Evolutionary conservation across 129 eudicot genomes (phyloP), one percentile per base, ranked within the genome.

Genomic region (Flaveria brownii): DNA sequence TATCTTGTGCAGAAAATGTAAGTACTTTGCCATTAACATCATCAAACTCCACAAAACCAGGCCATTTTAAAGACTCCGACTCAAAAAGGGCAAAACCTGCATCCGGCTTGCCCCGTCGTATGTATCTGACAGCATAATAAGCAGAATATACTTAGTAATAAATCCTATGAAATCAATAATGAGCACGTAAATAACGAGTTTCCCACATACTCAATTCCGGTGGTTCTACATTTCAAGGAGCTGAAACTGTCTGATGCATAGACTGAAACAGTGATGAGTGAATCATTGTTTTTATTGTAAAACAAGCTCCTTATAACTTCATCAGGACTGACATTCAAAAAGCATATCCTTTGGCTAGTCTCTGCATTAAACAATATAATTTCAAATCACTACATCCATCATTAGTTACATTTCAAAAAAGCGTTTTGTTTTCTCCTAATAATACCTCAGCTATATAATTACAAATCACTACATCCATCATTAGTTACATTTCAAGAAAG

Each of bases 21-120:
- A 93, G 97, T 22, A 93, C 98, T 86, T 93, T 93, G 22, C 98
- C 98, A 70, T 93, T 93, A 2, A 93, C 98, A 83, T 93, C 98
- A 91, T 93, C 98, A 79, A 91, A 93, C 88, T 93, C 98, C 50
- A 93, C 98, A 91, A 93, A 93, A 33, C 98, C 97, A 43, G 98
- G 98, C 98, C 98, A 93, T 80, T 93, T 93, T 78, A 93, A 79
- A 36, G 98, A 93, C 78, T 93, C 98, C 3, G 96, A 85, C 86
- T 93, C 98, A 67, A 93, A 93, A 62, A 93, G 91, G 13, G 98
- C 88, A 79, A 88, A 93, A 16, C 98, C 98, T 16, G 98, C 97
- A 87, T 90, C 97, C 50, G 98, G 97, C 33, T 93, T 85, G 70
- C 98, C 97, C 69, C 97, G 86, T 57, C 91, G 80, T 78, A 93